These are phyloP conservation scores for Neurospora pannonica DNA, from an alignment of 495 filamentous ascomycete genomes.

Conservation along the genomic window DNA sequence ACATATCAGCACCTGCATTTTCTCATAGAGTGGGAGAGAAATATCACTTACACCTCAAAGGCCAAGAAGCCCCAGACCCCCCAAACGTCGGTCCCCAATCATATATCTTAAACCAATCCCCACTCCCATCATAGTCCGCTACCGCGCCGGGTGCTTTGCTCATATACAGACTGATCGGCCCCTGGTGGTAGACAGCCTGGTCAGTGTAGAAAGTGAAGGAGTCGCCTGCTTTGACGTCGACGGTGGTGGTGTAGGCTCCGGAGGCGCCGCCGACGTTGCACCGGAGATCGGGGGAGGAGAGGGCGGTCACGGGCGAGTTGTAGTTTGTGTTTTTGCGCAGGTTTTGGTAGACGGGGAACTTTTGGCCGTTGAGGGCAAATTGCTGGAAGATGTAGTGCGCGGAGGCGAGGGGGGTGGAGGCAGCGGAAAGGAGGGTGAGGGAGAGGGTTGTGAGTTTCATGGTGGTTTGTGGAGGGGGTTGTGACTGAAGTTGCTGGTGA, in stretches of 20 bases:
- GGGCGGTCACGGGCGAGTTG: slow-evolving; percentile 49
- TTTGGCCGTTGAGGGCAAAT: slow-evolving; percentile 33
- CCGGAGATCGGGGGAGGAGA: slow-evolving; percentile 42
- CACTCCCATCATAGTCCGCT: slow-evolving; percentile 38
- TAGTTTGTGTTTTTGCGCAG: slow-evolving; percentile 47
- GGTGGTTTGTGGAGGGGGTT: neutral
- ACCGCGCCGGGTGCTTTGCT: slow-evolving; percentile 39
- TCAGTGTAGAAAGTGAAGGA: slow-evolving; percentile 41
- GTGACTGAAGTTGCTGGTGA: neutral
- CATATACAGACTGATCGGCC: slow-evolving; percentile 47
- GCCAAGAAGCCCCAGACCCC: slow-evolving; percentile 27
- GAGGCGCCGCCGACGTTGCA: slow-evolving; percentile 48
- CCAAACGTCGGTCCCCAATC: slow-evolving; percentile 35
- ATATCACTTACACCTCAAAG: slow-evolving; percentile 35
- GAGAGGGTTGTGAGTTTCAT: slow-evolving; percentile 26
- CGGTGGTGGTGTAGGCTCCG: slow-evolving; percentile 35
- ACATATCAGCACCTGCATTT: no score
- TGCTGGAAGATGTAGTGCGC: slow-evolving; percentile 43
- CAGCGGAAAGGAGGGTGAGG: slow-evolving; percentile 22
- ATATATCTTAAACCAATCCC: slow-evolving; percentile 46
- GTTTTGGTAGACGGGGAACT: slow-evolving; percentile 40
- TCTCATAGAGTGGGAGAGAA: no score
- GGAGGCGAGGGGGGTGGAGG: slow-evolving; percentile 22
- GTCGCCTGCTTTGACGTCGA: slow-evolving; percentile 42
- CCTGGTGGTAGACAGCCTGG: slow-evolving; percentile 51